A percentile compares a stretch with the other conserved stretches of the same genome.
phyloP scores from a whole-genome alignment of 495 filamentous ascomycete genomes.

The Daldinia bambusicola region DNA sequence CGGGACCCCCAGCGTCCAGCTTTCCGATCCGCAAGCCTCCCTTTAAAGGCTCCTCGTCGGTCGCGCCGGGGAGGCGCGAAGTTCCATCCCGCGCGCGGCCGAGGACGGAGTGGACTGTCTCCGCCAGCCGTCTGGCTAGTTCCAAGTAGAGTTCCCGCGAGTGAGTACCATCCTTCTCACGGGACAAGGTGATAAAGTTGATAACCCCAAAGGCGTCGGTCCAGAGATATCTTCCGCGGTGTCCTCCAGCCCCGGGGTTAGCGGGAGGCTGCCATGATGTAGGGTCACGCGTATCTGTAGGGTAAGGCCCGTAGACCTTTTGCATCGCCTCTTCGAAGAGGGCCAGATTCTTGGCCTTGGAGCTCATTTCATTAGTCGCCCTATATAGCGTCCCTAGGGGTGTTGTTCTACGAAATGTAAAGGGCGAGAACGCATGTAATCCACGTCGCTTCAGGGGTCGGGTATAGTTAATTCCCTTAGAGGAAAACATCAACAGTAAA shows the following conservation, averaged over 20 bases:
- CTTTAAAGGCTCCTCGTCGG: constrained; percentile 63
- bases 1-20: constrained; percentile 59
- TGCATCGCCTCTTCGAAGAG: constrained; percentile 54
- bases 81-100: constrained; percentile 64
- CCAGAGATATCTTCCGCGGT: constrained; percentile 74
- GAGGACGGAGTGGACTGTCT: constrained; percentile 66
- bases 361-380: constrained; percentile 1
- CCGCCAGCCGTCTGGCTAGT: constrained; percentile 62
- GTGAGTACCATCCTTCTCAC: constrained; percentile 49
- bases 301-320: constrained; percentile 57
- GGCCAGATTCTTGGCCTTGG: constrained; percentile 13
- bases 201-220: constrained; percentile 76
- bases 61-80: constrained; percentile 63
- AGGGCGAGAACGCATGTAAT: neutral
- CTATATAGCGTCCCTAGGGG: neutral
- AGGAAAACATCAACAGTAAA: neutral
- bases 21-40: constrained; percentile 75
- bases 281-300: constrained; percentile 38
- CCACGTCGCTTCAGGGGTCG: neutral
- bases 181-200: constrained; percentile 71
- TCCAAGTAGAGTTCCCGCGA: constrained; percentile 57
- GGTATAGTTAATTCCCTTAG: neutral
- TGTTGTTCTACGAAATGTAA: neutral
- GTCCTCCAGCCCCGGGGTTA: constrained; percentile 64
- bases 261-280: constrained; percentile 48